Conservation (phyloP, 768 basidiomycete genomes). For the Xerocomellus amylosporus region DNA sequence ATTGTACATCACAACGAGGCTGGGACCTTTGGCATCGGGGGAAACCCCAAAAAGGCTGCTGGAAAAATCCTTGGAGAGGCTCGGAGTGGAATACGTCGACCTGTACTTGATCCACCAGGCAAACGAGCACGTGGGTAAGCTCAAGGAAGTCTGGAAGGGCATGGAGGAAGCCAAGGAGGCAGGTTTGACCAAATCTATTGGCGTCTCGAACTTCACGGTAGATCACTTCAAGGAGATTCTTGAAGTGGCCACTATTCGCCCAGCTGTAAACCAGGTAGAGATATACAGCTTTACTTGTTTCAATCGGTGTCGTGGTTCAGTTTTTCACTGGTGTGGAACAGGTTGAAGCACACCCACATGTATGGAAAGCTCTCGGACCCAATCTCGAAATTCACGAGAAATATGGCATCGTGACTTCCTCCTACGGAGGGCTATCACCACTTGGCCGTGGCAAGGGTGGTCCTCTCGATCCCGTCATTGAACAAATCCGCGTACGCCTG, state of each 20-base stretch:
- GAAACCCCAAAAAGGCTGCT: slow-evolving; percentile 50
- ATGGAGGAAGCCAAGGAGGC: slow-evolving; percentile 55
- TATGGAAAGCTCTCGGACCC: slow-evolving; percentile 41
- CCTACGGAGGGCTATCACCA: slow-evolving; percentile 42
- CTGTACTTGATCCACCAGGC: slow-evolving; percentile 62
- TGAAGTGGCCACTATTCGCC: slow-evolving; percentile 41
- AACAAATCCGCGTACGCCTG: slow-evolving; percentile 31
- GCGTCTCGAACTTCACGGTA: slow-evolving; percentile 55
- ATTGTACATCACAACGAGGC: slow-evolving; percentile 63
- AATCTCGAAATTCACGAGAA: slow-evolving; percentile 35
- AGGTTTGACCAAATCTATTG: slow-evolving; percentile 42
- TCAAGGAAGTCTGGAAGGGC: slow-evolving; percentile 55
- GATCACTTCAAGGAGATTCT: slow-evolving; percentile 44
- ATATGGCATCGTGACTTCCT: slow-evolving; percentile 38
- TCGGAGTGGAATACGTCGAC: slow-evolving; percentile 57
- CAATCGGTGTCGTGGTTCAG: background rate
- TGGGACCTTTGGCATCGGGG: slow-evolving; percentile 35
- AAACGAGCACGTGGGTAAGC: slow-evolving; percentile 36
- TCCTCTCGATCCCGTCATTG: slow-evolving; percentile 39
- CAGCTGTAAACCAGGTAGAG: slow-evolving; percentile 53
- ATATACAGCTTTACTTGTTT: background rate
- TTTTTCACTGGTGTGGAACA: slow-evolving; percentile 14
- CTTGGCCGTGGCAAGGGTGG: slow-evolving; percentile 36
- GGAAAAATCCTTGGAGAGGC: slow-evolving; percentile 50
- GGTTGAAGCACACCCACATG: slow-evolving; percentile 56